phyloP scores from a whole-genome alignment of 208 protist genomes.

The Crithidia fasciculata region DNA sequence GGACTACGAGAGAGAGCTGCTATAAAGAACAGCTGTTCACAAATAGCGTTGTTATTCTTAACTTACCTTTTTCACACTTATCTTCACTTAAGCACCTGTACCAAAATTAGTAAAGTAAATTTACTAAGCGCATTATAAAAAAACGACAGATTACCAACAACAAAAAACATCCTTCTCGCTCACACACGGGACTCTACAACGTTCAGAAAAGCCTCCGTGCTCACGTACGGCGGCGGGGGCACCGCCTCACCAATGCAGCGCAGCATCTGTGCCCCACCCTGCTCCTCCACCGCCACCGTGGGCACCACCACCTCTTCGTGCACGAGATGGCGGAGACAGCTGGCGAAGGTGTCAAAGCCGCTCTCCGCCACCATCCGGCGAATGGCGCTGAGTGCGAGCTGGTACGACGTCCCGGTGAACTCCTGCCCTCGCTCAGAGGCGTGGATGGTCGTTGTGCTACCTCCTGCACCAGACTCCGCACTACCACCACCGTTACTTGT shows the following conservation, averaged over 20 bases:
- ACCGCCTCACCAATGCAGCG: constrained; percentile 14
- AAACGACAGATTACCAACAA: neutral
- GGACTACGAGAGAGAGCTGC: no score
- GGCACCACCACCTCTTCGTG: constrained; percentile 28
- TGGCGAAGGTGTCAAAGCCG: constrained; percentile 49
- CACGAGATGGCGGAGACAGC: constrained; percentile 38
- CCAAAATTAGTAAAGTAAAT: no score
- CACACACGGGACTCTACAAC: neutral
- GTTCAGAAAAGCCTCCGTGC: constrained; percentile 21
- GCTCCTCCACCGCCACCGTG: constrained; percentile 15
- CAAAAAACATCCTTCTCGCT: no score
- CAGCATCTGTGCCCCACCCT: constrained; percentile 22
- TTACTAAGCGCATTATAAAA: no score
- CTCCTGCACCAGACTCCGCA: no score
- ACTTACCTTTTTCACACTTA: no score
- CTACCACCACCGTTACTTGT: no score
- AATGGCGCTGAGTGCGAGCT: constrained; percentile 52
- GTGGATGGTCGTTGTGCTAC: constrained; percentile 10
- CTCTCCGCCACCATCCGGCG: constrained; percentile 34
- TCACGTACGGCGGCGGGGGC: constrained; percentile 22
- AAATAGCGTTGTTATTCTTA: no score
- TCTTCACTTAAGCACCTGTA: no score
- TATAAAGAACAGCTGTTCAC: no score
- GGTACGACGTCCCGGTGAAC: constrained; percentile 73
- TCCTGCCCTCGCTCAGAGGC: constrained; percentile 66